Conservation (phyloP, 257 asterid genomes). For the Ilex asprella region DNA sequence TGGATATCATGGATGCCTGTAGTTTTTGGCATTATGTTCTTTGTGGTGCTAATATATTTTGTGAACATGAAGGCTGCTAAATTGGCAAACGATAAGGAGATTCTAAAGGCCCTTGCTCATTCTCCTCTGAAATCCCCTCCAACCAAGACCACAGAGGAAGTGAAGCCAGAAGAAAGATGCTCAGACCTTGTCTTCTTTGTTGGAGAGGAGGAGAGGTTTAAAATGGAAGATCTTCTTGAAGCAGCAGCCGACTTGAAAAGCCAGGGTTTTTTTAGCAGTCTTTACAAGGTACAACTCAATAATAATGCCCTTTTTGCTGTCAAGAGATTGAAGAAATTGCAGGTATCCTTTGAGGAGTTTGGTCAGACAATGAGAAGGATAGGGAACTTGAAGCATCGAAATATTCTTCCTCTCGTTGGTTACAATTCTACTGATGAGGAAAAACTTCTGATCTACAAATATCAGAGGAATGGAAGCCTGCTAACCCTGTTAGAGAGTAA, state of each 20-base stretch:
- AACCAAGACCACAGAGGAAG: slow-evolving; percentile 5
- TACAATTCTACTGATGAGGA: slow-evolving; percentile 28
- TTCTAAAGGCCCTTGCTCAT: not conserved
- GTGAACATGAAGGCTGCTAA: slow-evolving; percentile 4
- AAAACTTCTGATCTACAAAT: slow-evolving; percentile 36
- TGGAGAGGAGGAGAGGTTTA: slow-evolving; percentile 28
- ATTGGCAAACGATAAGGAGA: slow-evolving; percentile 8
- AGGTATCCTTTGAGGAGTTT: slow-evolving; percentile 28
- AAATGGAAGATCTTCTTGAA: slow-evolving; percentile 36
- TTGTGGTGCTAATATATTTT: slow-evolving; percentile 10
- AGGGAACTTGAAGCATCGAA: slow-evolving; percentile 39
- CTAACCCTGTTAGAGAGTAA: slow-evolving; percentile 29
- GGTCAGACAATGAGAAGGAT: slow-evolving; percentile 29
- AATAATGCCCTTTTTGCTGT: slow-evolving; percentile 26
- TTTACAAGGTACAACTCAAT: slow-evolving; percentile 28
- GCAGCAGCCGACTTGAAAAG: slow-evolving; percentile 30
- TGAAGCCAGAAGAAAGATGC: slow-evolving; percentile 5
- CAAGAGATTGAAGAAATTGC: slow-evolving; percentile 34
- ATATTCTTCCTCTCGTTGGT: slow-evolving; percentile 36
- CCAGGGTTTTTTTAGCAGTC: slow-evolving; percentile 32
- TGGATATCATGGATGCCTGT: slow-evolving; percentile 12
- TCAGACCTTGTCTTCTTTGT: slow-evolving; percentile 47
- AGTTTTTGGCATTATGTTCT: slow-evolving; percentile 10
- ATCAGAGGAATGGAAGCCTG: slow-evolving; percentile 39
- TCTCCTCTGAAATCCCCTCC: slow-evolving; percentile 19